Percentiles rank a stretch among this genome's conserved stretches.
Evolutionary conservation across 441 rosid genomes (phyloP).

Genomic region (Croton setiger): DNA sequence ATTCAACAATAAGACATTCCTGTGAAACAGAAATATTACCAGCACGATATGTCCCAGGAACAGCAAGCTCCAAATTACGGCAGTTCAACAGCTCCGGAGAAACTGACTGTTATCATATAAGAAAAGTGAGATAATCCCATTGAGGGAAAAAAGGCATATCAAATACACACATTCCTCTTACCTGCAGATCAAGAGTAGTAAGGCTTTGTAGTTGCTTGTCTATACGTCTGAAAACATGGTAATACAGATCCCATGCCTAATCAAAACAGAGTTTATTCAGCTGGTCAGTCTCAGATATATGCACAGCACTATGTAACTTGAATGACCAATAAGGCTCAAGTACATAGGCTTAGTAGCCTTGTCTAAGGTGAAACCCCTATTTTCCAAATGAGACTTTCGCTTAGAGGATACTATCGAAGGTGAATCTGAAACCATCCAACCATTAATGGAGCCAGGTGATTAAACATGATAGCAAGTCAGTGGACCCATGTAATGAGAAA

Average conservation of each 20-base stretch:
- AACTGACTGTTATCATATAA: conserved; percentile 60
- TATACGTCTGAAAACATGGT: conserved; percentile 92
- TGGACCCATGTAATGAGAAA: background rate
- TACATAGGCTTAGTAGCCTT: background rate
- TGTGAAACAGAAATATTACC: conserved; percentile 42
- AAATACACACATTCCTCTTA: conserved; percentile 30
- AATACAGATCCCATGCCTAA: conserved; percentile 99
- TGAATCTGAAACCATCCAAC: background rate
- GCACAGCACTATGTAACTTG: background rate
- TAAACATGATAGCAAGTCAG: background rate
- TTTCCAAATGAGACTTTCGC: background rate
- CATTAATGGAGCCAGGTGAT: background rate
- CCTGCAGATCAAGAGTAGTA: conserved; percentile 94
- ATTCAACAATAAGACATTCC: conserved; percentile 11
- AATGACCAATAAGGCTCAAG: background rate
- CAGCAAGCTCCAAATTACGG: conserved; percentile 94
- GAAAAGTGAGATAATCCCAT: conserved; percentile 26
- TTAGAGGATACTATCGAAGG: background rate
- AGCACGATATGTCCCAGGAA: conserved; percentile 97
- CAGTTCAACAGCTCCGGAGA: conserved; percentile 95
- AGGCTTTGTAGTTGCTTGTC: conserved; percentile 96
- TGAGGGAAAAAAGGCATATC: conserved; percentile 12
- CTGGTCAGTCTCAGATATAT: background rate
- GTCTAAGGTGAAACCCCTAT: background rate
- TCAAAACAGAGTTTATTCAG: conserved; percentile 28